A percentile compares a stretch with the other conserved stretches of the same genome.
Evolutionary conservation across 345 rosid genomes (phyloP).

Genomic region (Gossypium longicalyx): DNA sequence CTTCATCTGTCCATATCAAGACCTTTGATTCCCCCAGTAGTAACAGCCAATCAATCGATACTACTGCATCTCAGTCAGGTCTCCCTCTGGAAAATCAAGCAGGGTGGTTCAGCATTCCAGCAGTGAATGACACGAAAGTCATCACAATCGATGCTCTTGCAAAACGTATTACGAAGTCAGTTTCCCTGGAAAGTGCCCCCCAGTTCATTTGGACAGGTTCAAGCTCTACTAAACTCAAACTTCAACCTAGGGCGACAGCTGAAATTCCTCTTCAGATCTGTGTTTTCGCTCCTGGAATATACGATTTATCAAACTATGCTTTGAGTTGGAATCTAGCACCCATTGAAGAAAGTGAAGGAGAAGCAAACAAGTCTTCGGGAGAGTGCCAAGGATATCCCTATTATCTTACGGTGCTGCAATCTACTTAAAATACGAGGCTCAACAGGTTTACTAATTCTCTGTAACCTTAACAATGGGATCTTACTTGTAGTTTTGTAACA

Average conservation of each 20-base stretch:
- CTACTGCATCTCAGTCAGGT: slow-evolving; percentile 10
- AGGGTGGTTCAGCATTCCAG: slow-evolving; percentile 60
- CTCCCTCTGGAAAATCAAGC: slow-evolving; percentile 39
- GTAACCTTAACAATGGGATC: background rate
- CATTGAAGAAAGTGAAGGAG: slow-evolving; percentile 25
- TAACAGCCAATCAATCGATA: slow-evolving; percentile 30
- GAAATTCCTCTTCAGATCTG: slow-evolving; percentile 68
- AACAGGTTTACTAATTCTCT: background rate
- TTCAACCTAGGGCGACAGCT: slow-evolving; percentile 50
- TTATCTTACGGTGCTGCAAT: slow-evolving; percentile 59
- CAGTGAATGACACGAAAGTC: slow-evolving; percentile 45
- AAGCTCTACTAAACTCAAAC: slow-evolving; percentile 51
- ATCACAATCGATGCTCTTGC: slow-evolving; percentile 40
- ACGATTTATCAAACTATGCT: slow-evolving; percentile 68
- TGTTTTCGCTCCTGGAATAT: slow-evolving; percentile 69
- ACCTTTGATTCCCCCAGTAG: slow-evolving; percentile 34
- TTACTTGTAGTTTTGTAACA: slow-evolving; percentile 3
- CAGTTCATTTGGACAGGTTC: slow-evolving; percentile 83
- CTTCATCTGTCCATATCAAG: slow-evolving; percentile 41
- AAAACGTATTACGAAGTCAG: slow-evolving; percentile 25
- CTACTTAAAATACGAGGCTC: slow-evolving; percentile 23
- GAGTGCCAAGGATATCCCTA: slow-evolving; percentile 68
- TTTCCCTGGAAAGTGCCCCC: slow-evolving; percentile 45
- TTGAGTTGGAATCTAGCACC: slow-evolving; percentile 60
- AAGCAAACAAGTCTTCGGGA: slow-evolving; percentile 41